These are phyloP conservation scores for Lichtheimia corymbifera DNA, from an alignment of 371 early-diverging fungal genomes.

Conservation along the genomic window DNA sequence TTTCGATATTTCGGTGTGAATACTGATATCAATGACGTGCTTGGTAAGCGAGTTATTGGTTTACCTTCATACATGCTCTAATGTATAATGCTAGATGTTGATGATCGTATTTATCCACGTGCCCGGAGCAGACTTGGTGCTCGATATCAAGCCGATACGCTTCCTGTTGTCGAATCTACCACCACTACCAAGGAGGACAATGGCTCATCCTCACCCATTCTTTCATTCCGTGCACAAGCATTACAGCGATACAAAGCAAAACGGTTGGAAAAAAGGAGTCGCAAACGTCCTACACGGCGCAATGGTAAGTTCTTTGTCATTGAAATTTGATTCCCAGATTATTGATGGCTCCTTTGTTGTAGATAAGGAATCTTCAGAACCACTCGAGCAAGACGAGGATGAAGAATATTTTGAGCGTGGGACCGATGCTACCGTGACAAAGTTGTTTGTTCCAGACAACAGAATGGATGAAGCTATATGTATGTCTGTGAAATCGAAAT, in stretches of 20 bases:
- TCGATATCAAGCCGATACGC: constrained; percentile 71
- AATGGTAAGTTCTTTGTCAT: background rate
- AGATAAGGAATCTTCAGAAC: too few species aligned
- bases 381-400: background rate
- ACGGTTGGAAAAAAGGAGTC: constrained; percentile 3
- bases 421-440: constrained; percentile 48
- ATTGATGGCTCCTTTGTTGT: too few species aligned
- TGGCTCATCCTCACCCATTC: constrained; percentile 1
- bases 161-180: constrained; percentile 58
- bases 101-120: constrained; percentile 81
- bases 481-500: constrained; percentile 20
- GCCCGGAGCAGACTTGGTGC: constrained; percentile 80
- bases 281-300: constrained; percentile 1
- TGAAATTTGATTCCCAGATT: too few species aligned
- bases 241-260: constrained; percentile 4
- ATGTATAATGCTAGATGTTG: constrained; percentile 43
- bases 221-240: background rate
- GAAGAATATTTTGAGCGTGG: constrained; percentile 31
- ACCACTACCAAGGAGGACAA: constrained; percentile 6
- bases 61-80: background rate
- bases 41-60: constrained; percentile 43
- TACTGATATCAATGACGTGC: constrained; percentile 66
- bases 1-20: constrained; percentile 86
- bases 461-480: constrained; percentile 37
- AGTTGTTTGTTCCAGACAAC: constrained; percentile 35